A percentile compares a stretch with the other conserved stretches of the same genome.
Conservation (phyloP, 768 basidiomycete genomes). For the Mycena olivaceomarginata region DNA sequence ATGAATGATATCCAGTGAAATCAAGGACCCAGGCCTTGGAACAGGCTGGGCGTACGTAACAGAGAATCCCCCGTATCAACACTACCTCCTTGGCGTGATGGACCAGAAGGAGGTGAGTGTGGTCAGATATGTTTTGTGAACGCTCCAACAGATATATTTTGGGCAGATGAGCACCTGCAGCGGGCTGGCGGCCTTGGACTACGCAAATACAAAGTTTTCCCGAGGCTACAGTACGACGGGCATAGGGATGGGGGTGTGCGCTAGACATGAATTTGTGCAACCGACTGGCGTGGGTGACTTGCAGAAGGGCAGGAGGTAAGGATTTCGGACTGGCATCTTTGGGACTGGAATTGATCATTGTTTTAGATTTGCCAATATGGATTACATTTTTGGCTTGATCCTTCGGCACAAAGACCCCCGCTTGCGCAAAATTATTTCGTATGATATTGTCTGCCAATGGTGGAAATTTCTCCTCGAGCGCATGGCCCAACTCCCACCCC, state of each 20-base stretch:
- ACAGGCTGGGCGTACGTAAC: too few species aligned
- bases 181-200: too few species aligned
- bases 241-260: too few species aligned
- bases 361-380: too few species aligned
- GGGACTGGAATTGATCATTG: too few species aligned
- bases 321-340: too few species aligned
- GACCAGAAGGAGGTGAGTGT: slow-evolving; percentile 20
- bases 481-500: not conserved
- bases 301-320: slow-evolving; percentile 54
- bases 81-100: slow-evolving; percentile 33
- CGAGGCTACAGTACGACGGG: too few species aligned
- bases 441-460: slow-evolving; percentile 58
- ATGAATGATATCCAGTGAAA: not conserved
- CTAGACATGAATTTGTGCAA: too few species aligned
- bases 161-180: slow-evolving; percentile 29
- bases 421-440: slow-evolving; percentile 44
- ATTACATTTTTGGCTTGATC: slow-evolving; percentile 45
- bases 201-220: too few species aligned
- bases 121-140: too few species aligned
- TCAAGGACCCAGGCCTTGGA: too few species aligned
- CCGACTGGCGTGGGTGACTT: slow-evolving; percentile 53
- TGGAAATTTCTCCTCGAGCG: not conserved
- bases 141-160: too few species aligned
- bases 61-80: slow-evolving; percentile 30
- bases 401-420: not conserved